Base-by-base conservation (phyloP, 805 yeast species). In the Wickerhamomyces chaumierensis region DNA sequence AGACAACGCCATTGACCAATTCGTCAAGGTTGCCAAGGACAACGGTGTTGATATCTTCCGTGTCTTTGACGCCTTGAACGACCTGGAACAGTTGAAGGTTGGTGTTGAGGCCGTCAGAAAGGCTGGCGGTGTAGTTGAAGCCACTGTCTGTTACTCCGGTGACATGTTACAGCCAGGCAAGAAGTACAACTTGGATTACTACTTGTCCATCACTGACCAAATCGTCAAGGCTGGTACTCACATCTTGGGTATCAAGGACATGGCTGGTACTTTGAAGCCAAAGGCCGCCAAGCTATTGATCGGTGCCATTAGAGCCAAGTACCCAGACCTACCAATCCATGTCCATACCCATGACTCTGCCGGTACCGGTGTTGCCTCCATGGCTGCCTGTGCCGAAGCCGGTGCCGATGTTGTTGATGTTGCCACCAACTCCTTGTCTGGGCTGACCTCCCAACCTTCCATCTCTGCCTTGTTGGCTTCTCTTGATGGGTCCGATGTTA, bases 321-420 rank as follows among this genome's bases (percentile, higher is more conserved):
- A 83, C 65, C 98, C 99, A 42, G 77, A 85, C 56, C 71, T 92
- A 58, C 96, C 97, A 51, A 92, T 92, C 58, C 99, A 92, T 60
- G 96, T 92, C 34, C 99, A 92, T 66, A 88, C 97, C 28, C 99
- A 92, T 65, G 99, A 92, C 66, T 88, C 97, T 46, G 98, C 99
- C 29, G 99, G 98, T 68, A 92, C 98, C 40, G 99, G 95, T 65
- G 96, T 92, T 48, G 90, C 96, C 34, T 81, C 95, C 27, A 88
- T 90, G 92, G 81, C 81, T 53, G 95, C 92, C 4, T 81, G 88
- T 61, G 96, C 96, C 16, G 61, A 69, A 51, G 94, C 96, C 31
- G 99, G 99, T 55, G 98, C 97, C 31, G 98, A 92, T 68, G 94
- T 83, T 42, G 97, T 92, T 51, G 99, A 92, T 61, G 94, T 87